Evolutionary conservation across 805 yeast species (phyloP), one percentile per base, ranked within the genome.

Genomic region (Monosporozyma solicola): DNA sequence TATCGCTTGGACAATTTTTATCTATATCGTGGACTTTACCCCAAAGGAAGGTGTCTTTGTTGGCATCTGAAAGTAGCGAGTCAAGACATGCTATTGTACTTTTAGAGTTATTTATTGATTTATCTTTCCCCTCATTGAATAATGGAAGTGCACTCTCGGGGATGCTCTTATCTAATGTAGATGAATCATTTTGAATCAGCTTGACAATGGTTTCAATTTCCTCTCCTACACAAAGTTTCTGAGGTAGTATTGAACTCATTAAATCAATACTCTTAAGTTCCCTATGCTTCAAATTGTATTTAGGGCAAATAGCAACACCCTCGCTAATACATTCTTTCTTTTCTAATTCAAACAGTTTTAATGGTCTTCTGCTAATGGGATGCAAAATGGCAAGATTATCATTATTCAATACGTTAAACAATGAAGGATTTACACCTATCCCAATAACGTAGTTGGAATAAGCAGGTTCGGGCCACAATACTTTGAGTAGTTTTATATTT

Each of bases 301-400:
- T 52, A 2, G 69, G 69, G 33, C 63, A 61, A 10, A 65, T 52
- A 1, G 66, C 68, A 20, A 62, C 53, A 2, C 60, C 64, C 20
- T 61, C 54, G 16, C 48, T 55, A 3, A 54, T 60, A 2, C 47
- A 44, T 5, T 62, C 59, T 2, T 54, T 51, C 9, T 47, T 44
- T 15, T 55, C 50, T 3, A 59, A 49, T 22, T 46, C 43, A 41
- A 51, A 53, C 5, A 64, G 37, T 5, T 57, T 59, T 25, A 65
- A 47, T 15, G 44, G 47, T 24, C 47, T 22, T 6, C 49, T 52
- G 32, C 57, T 55, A 2, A 58, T 37, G 2, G 68, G 68, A 50
- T 61, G 60, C 2, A 52, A 16, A 15, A 62, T 51, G 13, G 24
- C 16, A 5, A 39, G 35, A 8, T 25, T 31, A 5, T 44, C 44